A percentile compares a stretch with the other conserved stretches of the same genome.
Conservation (phyloP, 805 yeast genomes). For the Barnettozyma pratensis region DNA sequence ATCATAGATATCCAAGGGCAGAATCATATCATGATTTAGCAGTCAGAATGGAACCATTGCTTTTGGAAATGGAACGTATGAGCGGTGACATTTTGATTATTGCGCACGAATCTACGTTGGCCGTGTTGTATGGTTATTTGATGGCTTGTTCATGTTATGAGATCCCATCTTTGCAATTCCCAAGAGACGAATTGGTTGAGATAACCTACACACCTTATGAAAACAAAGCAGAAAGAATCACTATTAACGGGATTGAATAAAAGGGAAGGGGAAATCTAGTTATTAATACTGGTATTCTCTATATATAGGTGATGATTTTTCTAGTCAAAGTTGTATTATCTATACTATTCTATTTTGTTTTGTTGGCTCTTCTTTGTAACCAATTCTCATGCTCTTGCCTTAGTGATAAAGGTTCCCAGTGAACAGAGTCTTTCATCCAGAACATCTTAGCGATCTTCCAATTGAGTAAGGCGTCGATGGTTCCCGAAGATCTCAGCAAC, state of each 20-base stretch:
- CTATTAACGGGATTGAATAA: constrained; percentile 25
- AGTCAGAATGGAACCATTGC: constrained; percentile 85
- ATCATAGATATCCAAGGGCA: constrained; percentile 84
- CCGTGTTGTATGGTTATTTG: constrained; percentile 88
- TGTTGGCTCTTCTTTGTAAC: constrained; percentile 20
- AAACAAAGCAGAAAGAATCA: constrained; percentile 56
- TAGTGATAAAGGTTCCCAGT: constrained; percentile 40
- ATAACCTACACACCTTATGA: constrained; percentile 82
- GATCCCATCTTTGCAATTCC: constrained; percentile 74
- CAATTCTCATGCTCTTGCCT: constrained; percentile 40
- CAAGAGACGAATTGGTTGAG: constrained; percentile 80
- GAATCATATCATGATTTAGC: constrained; percentile 97
- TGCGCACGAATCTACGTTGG: constrained; percentile 87
- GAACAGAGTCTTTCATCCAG: constrained; percentile 57
- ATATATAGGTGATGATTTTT: not conserved
- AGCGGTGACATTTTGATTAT: constrained; percentile 82
- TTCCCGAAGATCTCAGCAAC: constrained; percentile 58
- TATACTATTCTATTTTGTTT: not conserved
- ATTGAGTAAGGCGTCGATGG: constrained; percentile 57
- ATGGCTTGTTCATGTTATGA: constrained; percentile 89
- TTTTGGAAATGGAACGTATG: constrained; percentile 91
- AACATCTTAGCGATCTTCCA: constrained; percentile 50
- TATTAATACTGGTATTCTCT: not conserved
- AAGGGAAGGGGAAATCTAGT: not conserved
- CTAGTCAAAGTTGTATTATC: too few relatives aligned